These are phyloP conservation scores for Coemansia sp. DNA, from an alignment of 192 early-diverging fungal genomes.

Conservation along the genomic window DNA sequence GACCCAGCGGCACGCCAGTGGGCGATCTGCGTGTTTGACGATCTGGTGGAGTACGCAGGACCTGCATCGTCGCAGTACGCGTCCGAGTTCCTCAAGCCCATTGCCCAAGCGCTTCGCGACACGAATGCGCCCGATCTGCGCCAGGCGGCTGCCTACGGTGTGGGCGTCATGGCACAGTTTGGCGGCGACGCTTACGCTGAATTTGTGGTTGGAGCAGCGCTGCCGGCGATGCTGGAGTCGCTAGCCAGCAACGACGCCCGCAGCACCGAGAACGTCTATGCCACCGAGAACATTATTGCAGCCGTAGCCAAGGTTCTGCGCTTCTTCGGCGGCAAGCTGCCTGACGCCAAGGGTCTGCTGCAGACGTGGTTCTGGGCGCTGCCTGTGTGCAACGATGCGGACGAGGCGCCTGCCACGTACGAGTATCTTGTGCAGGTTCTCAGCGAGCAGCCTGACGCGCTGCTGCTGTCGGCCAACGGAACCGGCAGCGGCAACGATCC, in stretches of 20 bases:
- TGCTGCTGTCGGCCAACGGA: conserved; percentile 12
- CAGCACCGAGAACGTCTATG: conserved; percentile 72
- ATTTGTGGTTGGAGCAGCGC: conserved; percentile 64
- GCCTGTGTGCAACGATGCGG: conserved; percentile 85
- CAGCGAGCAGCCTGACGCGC: conserved; percentile 40
- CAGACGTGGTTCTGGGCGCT: conserved; percentile 76
- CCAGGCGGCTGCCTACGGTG: conserved; percentile 92
- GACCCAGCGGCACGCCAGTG: conserved; percentile 76
- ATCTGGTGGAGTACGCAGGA: conserved; percentile 90
- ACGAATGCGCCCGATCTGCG: conserved; percentile 66
- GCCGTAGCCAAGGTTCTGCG: conserved; percentile 88
- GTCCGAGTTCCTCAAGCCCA: conserved; percentile 40
- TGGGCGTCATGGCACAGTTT: conserved; percentile 87
- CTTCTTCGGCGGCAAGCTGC: conserved; percentile 59
- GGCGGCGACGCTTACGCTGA: conserved; percentile 83
- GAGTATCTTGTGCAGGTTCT: conserved; percentile 74
- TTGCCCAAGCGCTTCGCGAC: conserved; percentile 43
- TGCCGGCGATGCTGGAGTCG: conserved; percentile 73
- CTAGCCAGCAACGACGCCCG: conserved; percentile 68
- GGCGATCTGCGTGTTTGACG: conserved; percentile 91
- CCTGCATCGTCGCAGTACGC: conserved; percentile 71
- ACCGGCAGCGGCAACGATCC: conserved; percentile 12
- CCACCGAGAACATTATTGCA: conserved; percentile 92
- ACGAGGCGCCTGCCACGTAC: conserved; percentile 80
- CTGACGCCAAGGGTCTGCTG: conserved; percentile 63